Evolutionary conservation across 768 basidiomycete genomes (phyloP).

Genomic region (Leccinum rimulosum): DNA sequence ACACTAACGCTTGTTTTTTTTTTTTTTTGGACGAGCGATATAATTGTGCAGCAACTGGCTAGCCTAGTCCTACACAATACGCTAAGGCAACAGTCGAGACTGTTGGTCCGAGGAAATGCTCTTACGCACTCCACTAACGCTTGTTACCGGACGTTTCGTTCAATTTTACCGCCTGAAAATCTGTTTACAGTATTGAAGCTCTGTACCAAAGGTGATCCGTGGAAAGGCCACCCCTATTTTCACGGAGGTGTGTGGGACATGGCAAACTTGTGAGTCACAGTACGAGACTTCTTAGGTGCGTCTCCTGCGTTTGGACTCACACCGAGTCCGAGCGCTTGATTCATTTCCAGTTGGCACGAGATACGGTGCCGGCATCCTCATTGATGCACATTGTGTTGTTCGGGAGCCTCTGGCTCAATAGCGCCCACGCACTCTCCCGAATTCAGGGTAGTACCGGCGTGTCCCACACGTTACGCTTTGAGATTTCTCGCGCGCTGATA

Average conservation of each 20-base stretch:
- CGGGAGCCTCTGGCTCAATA: background rate
- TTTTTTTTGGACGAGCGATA: too few species aligned
- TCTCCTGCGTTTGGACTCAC: background rate
- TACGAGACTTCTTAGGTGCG: background rate
- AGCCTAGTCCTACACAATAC: too few species aligned
- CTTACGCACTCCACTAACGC: too few species aligned
- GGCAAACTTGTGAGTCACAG: background rate
- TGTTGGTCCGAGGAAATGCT: too few species aligned
- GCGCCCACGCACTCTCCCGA: too few species aligned
- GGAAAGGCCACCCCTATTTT: background rate
- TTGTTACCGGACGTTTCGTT: background rate
- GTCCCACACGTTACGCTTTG: too few species aligned
- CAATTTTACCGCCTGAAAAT: background rate
- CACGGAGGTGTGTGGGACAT: background rate
- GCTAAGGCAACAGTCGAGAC: too few species aligned
- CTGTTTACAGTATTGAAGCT: background rate
- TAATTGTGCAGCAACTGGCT: too few species aligned
- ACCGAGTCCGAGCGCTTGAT: background rate
- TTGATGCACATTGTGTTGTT: background rate
- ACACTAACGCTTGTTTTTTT: too few species aligned
- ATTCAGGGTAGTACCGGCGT: too few species aligned
- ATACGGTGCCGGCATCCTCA: background rate
- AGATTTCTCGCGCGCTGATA: too few species aligned
- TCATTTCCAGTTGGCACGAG: background rate
- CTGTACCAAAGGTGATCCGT: background rate